A percentile compares a stretch with the other conserved stretches of the same genome.
Conservation (phyloP, 2,329 filamentous ascomycete genomes). For the Colletotrichum orbiculare region DNA sequence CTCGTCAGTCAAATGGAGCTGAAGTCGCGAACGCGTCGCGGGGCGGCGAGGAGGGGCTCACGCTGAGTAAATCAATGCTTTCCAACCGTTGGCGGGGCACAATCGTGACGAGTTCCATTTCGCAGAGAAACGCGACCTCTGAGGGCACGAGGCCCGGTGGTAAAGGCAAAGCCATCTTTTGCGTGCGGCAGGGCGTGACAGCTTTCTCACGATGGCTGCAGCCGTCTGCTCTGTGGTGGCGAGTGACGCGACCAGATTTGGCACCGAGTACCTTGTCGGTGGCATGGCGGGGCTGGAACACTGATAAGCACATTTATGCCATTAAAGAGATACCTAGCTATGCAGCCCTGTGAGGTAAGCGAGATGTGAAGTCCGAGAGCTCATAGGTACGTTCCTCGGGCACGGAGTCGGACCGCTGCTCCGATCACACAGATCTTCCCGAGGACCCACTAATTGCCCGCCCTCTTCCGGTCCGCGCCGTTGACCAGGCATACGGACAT, state of each 20-base stretch:
- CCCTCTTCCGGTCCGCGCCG: conserved; percentile 6
- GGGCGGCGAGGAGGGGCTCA: conserved; percentile 57
- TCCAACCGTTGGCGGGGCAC: conserved; percentile 92
- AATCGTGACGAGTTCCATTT: conserved; percentile 96
- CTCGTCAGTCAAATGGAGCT: conserved; percentile 6
- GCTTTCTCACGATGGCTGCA: neutral
- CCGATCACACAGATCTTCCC: neutral
- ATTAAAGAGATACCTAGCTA: too few species aligned
- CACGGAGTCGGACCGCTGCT: conserved; percentile 1
- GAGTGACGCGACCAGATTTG: too few species aligned
- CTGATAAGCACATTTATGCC: too few species aligned
- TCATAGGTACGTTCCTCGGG: conserved; percentile 1
- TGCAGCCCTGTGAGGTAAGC: too few species aligned
- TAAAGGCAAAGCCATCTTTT: conserved; percentile 61
- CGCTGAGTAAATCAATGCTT: conserved; percentile 83
- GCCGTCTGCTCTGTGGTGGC: neutral
- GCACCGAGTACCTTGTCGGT: too few species aligned
- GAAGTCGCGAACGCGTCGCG: conserved; percentile 17
- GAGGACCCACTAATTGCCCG: neutral
- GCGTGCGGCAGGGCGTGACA: neutral
- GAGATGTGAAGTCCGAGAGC: too few species aligned
- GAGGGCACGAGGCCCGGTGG: conserved; percentile 76
- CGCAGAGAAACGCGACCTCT: conserved; percentile 93
- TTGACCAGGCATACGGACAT: conserved; percentile 11
- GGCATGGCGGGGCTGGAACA: too few species aligned